Conservation (phyloP, 2,329 filamentous ascomycete species). For the Calonectria fujianensis region DNA sequence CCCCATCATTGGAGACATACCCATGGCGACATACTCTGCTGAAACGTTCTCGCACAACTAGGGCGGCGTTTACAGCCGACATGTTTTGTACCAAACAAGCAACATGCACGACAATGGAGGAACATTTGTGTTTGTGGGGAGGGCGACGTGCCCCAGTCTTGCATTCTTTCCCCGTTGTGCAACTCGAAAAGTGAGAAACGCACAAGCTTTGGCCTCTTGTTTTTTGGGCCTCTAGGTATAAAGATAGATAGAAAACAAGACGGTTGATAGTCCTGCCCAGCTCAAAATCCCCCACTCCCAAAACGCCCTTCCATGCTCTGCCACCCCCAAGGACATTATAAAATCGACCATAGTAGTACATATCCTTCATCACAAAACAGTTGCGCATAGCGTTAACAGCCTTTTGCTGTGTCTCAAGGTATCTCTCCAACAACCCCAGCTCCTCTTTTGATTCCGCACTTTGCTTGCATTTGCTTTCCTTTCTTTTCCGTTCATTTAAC, state of each 20-base stretch:
- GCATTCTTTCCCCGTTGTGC: constrained; percentile 50
- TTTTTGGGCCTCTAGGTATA: constrained; percentile 54
- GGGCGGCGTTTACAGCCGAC: background rate
- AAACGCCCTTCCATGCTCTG: constrained; percentile 56
- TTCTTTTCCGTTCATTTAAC: constrained; percentile 47
- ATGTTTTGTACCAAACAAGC: background rate
- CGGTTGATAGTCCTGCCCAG: constrained; percentile 33
- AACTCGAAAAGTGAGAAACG: constrained; percentile 44
- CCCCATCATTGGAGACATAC: background rate
- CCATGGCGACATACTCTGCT: background rate
- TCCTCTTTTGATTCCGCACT: constrained; percentile 35
- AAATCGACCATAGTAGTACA: constrained; percentile 56
- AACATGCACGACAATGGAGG: constrained; percentile 11
- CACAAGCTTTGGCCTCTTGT: constrained; percentile 44
- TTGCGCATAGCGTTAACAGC: constrained; percentile 47
- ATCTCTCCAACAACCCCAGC: constrained; percentile 31
- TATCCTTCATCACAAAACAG: constrained; percentile 50
- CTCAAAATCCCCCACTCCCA: constrained; percentile 45
- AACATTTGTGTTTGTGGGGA: constrained; percentile 37
- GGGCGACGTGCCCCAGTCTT: constrained; percentile 47
- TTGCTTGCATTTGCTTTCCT: constrained; percentile 45
- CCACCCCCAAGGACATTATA: constrained; percentile 54
- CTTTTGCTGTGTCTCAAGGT: constrained; percentile 37
- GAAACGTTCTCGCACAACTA: background rate
- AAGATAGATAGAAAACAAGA: constrained; percentile 39